Evolutionary conservation across 2,329 filamentous ascomycete genomes (phyloP).

Genomic region (Neofusicoccum laricinum): DNA sequence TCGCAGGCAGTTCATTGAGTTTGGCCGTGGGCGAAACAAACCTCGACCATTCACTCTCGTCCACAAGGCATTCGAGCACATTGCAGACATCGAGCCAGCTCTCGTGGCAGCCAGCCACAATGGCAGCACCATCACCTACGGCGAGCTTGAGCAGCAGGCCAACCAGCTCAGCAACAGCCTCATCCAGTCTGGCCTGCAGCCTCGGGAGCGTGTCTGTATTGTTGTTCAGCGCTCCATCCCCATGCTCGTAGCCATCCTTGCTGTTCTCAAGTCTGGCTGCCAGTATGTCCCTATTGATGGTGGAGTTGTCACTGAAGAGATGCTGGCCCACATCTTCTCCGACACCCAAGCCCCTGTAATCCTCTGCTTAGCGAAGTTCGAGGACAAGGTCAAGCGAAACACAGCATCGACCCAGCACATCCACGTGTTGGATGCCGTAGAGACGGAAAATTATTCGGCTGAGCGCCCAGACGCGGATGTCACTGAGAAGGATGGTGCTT

Average conservation of each 20-base stretch:
- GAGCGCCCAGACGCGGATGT: slow-evolving; percentile 22
- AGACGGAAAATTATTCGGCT: slow-evolving; percentile 19
- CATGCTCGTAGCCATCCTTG: slow-evolving; percentile 35
- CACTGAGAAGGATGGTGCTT: slow-evolving; percentile 25
- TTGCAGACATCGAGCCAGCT: not conserved
- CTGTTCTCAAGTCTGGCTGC: slow-evolving; percentile 33
- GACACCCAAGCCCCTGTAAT: slow-evolving; percentile 47
- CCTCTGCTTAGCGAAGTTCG: slow-evolving; percentile 45
- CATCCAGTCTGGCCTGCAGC: not conserved
- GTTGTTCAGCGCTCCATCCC: slow-evolving; percentile 38
- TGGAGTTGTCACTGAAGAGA: not conserved
- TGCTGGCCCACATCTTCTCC: slow-evolving; percentile 47
- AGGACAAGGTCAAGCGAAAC: slow-evolving; percentile 26
- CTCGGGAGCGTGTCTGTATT: slow-evolving; percentile 24
- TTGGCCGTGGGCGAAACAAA: not conserved
- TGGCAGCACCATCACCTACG: not conserved
- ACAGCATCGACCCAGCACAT: not conserved
- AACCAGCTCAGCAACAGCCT: not conserved
- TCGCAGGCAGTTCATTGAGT: not conserved
- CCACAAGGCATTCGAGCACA: slow-evolving; percentile 4
- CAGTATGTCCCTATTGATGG: slow-evolving; percentile 3
- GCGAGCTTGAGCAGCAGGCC: not conserved
- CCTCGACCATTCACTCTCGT: not conserved
- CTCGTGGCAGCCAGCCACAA: not conserved
- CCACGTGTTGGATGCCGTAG: not conserved